phyloP scores from a whole-genome alignment of 495 filamentous ascomycete genomes.

The Baudoinia panamericana region DNA sequence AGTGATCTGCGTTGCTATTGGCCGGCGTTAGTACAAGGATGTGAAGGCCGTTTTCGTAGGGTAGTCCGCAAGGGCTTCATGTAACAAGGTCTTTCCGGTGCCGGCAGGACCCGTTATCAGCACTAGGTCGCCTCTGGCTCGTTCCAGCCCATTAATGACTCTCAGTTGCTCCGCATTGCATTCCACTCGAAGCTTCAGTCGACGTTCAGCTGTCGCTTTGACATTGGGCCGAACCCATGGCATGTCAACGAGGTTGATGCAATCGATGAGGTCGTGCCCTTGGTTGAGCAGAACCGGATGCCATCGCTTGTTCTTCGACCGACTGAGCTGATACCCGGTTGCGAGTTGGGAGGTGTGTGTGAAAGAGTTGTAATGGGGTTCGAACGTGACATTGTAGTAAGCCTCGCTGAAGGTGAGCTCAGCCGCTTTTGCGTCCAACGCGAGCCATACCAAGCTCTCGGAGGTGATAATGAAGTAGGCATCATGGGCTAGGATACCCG shows the following conservation, averaged over 20 bases:
- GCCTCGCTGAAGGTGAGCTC: background rate
- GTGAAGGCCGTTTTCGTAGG: constrained; percentile 6
- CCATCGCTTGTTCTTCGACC: constrained; percentile 1
- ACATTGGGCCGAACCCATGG: background rate
- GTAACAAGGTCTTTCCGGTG: constrained; percentile 10
- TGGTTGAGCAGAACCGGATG: constrained; percentile 6
- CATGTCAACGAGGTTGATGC: background rate
- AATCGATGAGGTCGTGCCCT: background rate
- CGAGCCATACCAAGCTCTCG: background rate
- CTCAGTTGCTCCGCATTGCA: constrained; percentile 9
- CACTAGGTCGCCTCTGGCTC: background rate
- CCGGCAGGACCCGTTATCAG: constrained; percentile 10
- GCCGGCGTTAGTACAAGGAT: constrained; percentile 6
- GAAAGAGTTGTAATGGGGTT: constrained; percentile 1
- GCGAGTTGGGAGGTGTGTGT: constrained; percentile 3
- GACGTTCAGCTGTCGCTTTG: background rate
- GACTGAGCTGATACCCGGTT: background rate
- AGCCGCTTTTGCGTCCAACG: no score
- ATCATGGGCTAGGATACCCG: background rate
- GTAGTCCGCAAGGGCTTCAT: constrained; percentile 4
- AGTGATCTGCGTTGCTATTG: constrained; percentile 6
- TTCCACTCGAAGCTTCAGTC: background rate
- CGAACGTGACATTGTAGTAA: background rate
- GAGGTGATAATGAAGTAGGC: constrained; percentile 4
- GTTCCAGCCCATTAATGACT: constrained; percentile 1